These are phyloP conservation scores for Sideroxylon spinosum DNA, from an alignment of 179 eudicot genomes.

Conservation along the genomic window DNA sequence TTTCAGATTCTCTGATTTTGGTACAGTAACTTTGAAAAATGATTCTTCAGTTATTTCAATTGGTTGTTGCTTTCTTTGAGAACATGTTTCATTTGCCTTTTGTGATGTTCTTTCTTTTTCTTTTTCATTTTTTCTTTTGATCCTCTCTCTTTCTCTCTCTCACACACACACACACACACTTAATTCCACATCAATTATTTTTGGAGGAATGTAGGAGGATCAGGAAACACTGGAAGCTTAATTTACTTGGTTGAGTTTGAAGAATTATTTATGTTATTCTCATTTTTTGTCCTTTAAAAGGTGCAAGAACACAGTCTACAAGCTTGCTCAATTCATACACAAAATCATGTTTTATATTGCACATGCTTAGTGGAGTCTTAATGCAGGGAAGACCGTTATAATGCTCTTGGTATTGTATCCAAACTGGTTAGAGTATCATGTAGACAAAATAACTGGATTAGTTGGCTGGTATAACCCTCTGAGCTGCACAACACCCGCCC, in stretches of 20 bases:
- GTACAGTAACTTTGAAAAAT: background rate
- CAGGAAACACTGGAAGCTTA: background rate
- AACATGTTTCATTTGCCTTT: background rate
- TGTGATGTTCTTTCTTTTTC: background rate
- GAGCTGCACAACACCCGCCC: too few species aligned
- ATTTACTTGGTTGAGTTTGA: background rate
- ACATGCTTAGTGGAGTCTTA: background rate
- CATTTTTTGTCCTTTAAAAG: background rate
- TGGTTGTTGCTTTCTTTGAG: background rate
- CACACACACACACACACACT: background rate
- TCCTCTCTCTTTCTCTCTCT: too few species aligned
- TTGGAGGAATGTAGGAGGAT: background rate
- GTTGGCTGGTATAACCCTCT: background rate
- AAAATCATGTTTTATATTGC: background rate
- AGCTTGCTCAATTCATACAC: background rate
- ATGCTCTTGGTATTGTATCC: background rate
- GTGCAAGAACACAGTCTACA: background rate
- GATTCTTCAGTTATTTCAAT: background rate
- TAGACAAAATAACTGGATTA: background rate
- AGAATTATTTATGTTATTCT: background rate
- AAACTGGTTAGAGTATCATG: background rate
- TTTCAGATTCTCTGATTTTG: constrained; percentile 9
- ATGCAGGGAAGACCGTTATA: background rate
- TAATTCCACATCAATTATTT: background rate
- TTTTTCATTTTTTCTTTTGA: background rate